Evolutionary conservation across 306 rosid genomes (phyloP).

Genomic region (Ormosia semicastrata): DNA sequence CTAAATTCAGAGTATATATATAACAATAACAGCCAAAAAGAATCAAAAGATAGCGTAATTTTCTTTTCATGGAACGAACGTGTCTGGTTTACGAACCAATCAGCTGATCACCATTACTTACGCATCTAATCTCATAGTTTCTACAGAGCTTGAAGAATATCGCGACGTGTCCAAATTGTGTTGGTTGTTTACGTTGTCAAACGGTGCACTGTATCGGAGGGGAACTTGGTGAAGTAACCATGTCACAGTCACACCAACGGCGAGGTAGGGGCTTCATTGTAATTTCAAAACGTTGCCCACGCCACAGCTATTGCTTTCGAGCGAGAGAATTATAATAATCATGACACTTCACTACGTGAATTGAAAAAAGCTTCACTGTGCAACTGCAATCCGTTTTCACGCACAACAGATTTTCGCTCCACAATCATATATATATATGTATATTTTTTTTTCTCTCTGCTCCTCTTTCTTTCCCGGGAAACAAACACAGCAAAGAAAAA

Average conservation of each 20-base stretch:
- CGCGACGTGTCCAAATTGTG: not conserved
- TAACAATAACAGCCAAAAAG: too few species aligned
- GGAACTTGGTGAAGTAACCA: not conserved
- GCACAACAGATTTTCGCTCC: slow-evolving; percentile 37
- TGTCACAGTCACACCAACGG: too few species aligned
- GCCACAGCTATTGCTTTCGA: too few species aligned
- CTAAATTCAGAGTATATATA: too few species aligned
- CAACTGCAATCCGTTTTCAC: not conserved
- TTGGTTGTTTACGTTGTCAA: not conserved
- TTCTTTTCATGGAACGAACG: too few species aligned
- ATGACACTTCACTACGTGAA: not conserved
- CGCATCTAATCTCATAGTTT: too few species aligned
- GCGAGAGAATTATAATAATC: not conserved
- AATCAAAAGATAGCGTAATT: too few species aligned
- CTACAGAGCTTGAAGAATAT: too few species aligned
- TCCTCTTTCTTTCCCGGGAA: slow-evolving; percentile 9
- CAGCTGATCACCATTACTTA: too few species aligned
- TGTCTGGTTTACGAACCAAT: too few species aligned
- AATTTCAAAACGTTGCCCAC: too few species aligned
- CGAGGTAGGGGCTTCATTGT: too few species aligned
- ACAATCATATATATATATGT: not conserved
- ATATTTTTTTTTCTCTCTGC: not conserved
- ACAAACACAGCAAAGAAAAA: not conserved
- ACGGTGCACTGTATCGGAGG: not conserved
- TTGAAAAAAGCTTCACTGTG: not conserved